Base-by-base conservation (phyloP, 345 rosid genomes). In the Chamaenerion angustifolium region DNA sequence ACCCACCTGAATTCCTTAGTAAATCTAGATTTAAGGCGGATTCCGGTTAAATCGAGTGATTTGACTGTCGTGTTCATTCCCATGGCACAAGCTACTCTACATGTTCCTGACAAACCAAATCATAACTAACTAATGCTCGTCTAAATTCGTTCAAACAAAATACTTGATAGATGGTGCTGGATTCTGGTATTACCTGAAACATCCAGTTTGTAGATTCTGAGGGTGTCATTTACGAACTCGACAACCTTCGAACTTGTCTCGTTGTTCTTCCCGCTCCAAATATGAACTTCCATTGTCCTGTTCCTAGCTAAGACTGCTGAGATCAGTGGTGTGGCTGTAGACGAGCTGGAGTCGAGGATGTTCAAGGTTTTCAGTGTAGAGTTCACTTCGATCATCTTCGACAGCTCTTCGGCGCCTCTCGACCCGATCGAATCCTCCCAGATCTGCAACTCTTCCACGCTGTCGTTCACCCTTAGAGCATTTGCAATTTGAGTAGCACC, bases 351-450 rank as follows among this genome's bases (percentile, higher is more conserved):
- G 70, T 90, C 94, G 52, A 86, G 86, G 17, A 81, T 75, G 18
- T 85, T 86, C 75, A 90, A 44, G 31, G 79, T 63, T 61, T 75
- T 92, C 68, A 87, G 68, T 16, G 75, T 77, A 40, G 88, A 82
- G 71, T 92, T 87, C 2, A 62, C 75, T 77, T 92, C 90, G 42
- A 92, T 92, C 98, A 92, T 92, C 68, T 72, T 80, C 0, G 95
- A 82, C 12, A 92, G 83, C 70, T 92, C 96, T 68, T 92, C 96
- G 0, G 96, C 95, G 11, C 95, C 96, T 65, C 65, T 82, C 0
- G 83, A 71, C 45, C 96, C 95, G n/a, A 87, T 84, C 2, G 95
- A 87, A 62, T 87, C 98, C 25, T 92, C 93, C 96, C 93, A 82
- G 67, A 92, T 82, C 71, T 92, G 96, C 67, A 84, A 45, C 72